Conservation (phyloP, 768 basidiomycete genomes). For the Austroboletus festivus region DNA sequence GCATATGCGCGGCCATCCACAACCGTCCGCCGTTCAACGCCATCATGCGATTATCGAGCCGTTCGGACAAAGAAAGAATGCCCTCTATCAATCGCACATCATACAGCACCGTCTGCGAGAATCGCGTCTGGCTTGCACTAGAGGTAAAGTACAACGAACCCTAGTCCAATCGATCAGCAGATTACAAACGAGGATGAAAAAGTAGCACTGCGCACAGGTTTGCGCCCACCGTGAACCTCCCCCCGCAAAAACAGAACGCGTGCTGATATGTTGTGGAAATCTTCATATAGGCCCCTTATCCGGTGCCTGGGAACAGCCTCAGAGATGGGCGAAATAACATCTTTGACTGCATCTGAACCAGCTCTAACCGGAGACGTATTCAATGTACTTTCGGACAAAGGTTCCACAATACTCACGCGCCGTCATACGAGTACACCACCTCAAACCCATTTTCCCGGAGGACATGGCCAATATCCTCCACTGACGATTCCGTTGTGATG, state of each 20-base stretch:
- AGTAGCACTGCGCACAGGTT: constrained; percentile 31
- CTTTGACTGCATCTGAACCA: constrained; percentile 38
- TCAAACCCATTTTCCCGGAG: constrained; percentile 39
- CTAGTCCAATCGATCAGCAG: constrained; percentile 14
- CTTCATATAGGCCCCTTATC: constrained; percentile 39
- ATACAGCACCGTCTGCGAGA: constrained; percentile 32
- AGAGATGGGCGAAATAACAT: constrained; percentile 34
- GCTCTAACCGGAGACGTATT: constrained; percentile 21
- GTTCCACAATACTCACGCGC: constrained; percentile 33
- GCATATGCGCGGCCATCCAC: constrained; percentile 47
- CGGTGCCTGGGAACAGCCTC: constrained; percentile 33
- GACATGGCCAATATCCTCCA: constrained; percentile 29
- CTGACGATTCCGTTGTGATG: constrained; percentile 21
- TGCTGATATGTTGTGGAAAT: constrained; percentile 31
- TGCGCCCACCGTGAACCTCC: constrained; percentile 36
- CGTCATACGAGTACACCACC: constrained; percentile 39
- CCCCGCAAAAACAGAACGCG: constrained; percentile 41
- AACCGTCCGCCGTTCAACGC: constrained; percentile 28
- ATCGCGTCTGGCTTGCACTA: constrained; percentile 22
- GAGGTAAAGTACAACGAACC: constrained; percentile 36
- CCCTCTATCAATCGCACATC: constrained; percentile 25
- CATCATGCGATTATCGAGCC: constrained; percentile 32
- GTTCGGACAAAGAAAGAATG: constrained; percentile 29
- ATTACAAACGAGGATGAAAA: not conserved
- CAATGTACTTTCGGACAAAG: not conserved